Evolutionary conservation across 441 rosid genomes (phyloP).

Genomic region (Populus hybrid): DNA sequence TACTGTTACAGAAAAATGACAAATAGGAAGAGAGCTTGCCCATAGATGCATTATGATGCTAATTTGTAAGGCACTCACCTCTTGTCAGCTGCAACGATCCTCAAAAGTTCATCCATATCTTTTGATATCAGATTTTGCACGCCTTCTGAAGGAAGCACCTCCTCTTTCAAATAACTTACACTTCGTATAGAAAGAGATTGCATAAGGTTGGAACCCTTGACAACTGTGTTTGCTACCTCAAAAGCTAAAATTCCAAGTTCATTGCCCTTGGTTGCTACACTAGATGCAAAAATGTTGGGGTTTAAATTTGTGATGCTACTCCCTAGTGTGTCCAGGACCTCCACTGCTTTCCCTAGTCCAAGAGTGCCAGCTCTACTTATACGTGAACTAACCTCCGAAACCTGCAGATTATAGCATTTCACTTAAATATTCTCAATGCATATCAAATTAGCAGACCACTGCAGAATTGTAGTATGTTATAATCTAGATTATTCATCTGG

Average conservation of each 20-base stretch:
- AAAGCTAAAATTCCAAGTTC: constrained; percentile 79
- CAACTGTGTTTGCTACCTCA: constrained; percentile 94
- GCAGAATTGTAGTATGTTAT: not conserved
- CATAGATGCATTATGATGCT: not conserved
- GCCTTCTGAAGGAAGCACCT: constrained; percentile 80
- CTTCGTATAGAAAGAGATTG: constrained; percentile 71
- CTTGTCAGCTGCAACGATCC: constrained; percentile 84
- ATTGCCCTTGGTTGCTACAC: constrained; percentile 71
- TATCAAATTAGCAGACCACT: not conserved
- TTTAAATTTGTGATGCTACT: constrained; percentile 92
- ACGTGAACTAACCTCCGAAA: constrained; percentile 82
- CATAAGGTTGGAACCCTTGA: constrained; percentile 90
- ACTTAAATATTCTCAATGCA: not conserved
- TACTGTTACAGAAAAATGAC: not conserved
- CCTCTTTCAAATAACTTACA: constrained; percentile 66
- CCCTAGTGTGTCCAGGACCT: constrained; percentile 85
- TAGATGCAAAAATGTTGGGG: constrained; percentile 46
- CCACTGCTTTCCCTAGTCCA: constrained; percentile 86
- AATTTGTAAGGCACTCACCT: constrained; percentile 43
- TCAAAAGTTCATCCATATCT: constrained; percentile 70
- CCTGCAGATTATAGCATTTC: constrained; percentile 35
- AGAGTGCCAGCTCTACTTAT: constrained; percentile 81
- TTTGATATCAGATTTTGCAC: constrained; percentile 75
- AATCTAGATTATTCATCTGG: not conserved
- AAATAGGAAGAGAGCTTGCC: not conserved